These are phyloP conservation scores for Melaleuca quinquenervia DNA, from an alignment of 345 rosid species.

Conservation along the genomic window DNA sequence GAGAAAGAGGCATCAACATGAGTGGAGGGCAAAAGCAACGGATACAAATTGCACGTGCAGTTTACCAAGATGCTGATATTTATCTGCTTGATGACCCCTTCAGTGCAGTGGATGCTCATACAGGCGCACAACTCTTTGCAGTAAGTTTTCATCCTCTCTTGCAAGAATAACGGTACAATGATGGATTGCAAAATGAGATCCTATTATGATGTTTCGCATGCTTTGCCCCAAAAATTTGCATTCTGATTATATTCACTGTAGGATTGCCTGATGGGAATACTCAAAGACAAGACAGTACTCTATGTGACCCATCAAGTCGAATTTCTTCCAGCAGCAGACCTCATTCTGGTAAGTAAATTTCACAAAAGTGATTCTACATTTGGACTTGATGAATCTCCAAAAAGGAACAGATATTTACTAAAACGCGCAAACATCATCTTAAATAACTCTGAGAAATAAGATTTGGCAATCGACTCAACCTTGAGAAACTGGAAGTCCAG, in stretches of 20 bases:
- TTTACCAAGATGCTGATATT: conserved; percentile 86
- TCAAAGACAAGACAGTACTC: conserved; percentile 63
- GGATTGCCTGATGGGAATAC: conserved; percentile 88
- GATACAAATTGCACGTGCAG: conserved; percentile 90
- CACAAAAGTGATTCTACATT: not conserved
- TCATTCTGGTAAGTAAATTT: conserved; percentile 58
- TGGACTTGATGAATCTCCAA: not conserved
- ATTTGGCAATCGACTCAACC: not conserved
- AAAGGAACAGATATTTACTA: not conserved
- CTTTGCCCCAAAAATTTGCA: not conserved
- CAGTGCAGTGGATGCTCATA: conserved; percentile 97
- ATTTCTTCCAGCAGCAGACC: conserved; percentile 92
- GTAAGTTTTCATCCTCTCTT: conserved; percentile 12
- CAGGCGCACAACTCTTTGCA: conserved; percentile 80
- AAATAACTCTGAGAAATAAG: not conserved
- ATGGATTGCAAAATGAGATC: not conserved
- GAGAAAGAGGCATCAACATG: conserved; percentile 96
- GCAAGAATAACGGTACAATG: not conserved
- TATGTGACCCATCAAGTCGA: conserved; percentile 97
- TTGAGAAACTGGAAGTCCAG: not conserved
- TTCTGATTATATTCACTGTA: conserved; percentile 7
- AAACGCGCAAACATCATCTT: not conserved
- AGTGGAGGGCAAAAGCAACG: conserved; percentile 98
- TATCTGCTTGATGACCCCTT: conserved; percentile 91
- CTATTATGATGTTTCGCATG: not conserved